Evolutionary conservation across 768 basidiomycete genomes (phyloP).

Genomic region (Trametes gibbosa): DNA sequence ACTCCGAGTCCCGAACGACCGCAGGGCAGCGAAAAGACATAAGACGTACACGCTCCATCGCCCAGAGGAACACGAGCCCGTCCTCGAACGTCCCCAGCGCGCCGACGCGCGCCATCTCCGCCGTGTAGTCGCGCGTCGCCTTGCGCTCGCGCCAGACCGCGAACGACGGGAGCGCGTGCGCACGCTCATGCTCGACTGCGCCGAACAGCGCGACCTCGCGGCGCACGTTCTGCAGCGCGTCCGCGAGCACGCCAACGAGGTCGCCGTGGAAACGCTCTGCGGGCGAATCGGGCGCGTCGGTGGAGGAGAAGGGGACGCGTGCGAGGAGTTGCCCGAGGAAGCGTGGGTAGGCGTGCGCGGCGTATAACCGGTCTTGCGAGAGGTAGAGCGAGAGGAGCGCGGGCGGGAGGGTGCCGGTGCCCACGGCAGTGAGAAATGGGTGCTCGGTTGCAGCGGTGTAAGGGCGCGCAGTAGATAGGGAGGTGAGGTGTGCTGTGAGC

Average conservation of each 20-base stretch:
- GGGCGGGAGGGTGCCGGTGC: constrained; percentile 46
- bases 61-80: constrained; percentile 72
- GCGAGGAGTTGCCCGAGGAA: constrained; percentile 67
- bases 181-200: constrained; percentile 42
- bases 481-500: constrained; percentile 36
- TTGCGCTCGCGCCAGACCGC: constrained; percentile 51
- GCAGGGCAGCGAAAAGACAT: too few species aligned
- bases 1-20: too few species aligned
- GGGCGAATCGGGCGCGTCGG: constrained; percentile 31
- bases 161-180: constrained; percentile 36
- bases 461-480: constrained; percentile 33
- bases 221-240: constrained; percentile 55
- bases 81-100: constrained; percentile 50
- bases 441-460: constrained; percentile 53
- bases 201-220: constrained; percentile 62
- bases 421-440: constrained; percentile 58
- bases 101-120: constrained; percentile 61
- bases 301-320: constrained; percentile 49
- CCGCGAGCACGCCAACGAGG: constrained; percentile 46
- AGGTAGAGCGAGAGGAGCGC: constrained; percentile 59
- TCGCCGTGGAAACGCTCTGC: too few species aligned
- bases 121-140: constrained; percentile 66
- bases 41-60: constrained; percentile 67
- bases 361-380: constrained; percentile 72
- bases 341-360: constrained; percentile 69